Base-by-base conservation (phyloP, 495 filamentous ascomycete genomes). In the Neurospora sp. region DNA sequence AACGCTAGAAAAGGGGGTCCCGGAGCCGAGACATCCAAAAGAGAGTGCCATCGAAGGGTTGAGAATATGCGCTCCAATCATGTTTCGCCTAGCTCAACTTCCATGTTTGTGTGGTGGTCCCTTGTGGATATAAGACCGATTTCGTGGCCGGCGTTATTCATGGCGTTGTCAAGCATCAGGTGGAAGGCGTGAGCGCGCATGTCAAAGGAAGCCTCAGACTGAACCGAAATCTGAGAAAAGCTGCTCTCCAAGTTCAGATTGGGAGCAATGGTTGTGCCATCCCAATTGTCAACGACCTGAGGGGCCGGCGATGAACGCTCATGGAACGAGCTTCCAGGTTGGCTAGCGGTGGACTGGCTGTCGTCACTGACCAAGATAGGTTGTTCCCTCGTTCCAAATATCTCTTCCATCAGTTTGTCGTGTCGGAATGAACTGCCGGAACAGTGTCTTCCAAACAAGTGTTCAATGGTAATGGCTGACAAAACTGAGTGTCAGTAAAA, bases 401-500 rank as follows among this genome's bases (percentile, higher is more conserved):
- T 69, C 27, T 69, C 59, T 20, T 74, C 74, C 88, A 96, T 92
- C 70, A 89, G 79, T 16, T 76, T 27, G 75, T 98, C 94, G 75
- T 96, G 89, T 14, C 81, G 79, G 76, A 96, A 96, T 0, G 74
- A 71, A 9, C 79, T 80, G 0, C 82, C 86, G 5, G 86, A 86
- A 73, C 92, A 97, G 5, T 92, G 76, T 54, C 90, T 82, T 0
- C 93, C 92, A 73, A 97, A 98, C 0, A 97, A 84, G 16, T 74
- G 76, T 70, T 83, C 74, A 69, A 97, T 91, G 5, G 89, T 90
- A 62, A 90, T 77, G 6, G 81, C 82, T 75, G 83, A 76, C 44
- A 74, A 78, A 85, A 62, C 0, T 4, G 3, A 14, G 12, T 7
- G 35, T 23, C 7, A 18, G 27, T 70, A 41, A 69, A 12, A 38